Evolutionary conservation across 768 basidiomycete species (phyloP), one percentile per base, ranked within the genome.

Genomic region (Tricholoma saponaceum): DNA sequence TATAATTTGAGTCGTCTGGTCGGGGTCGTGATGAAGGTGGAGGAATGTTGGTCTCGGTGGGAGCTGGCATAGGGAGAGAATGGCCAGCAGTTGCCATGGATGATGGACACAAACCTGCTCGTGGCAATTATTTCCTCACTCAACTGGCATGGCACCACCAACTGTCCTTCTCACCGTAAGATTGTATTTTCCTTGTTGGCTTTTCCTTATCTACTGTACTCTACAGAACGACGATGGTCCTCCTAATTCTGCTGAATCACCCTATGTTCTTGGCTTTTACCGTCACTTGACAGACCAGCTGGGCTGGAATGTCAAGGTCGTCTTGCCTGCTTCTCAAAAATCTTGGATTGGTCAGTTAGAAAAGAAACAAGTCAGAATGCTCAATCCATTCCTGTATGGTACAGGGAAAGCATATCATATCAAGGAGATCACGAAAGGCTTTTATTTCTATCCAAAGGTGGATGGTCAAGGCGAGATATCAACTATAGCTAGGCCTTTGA

Each of bases 181-280:
- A 28, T 5, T 49, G 14, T 44, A 3, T 47, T 33, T 57, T 26
- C 26, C 39, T 20, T 41, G n/a, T 18, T 33, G 28, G 28, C 35
- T 13, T 41, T 41, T 33, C 52, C 22, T 25, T 37, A 44, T 26
- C 30, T 60, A 25, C 35, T 39, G 23, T 43, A 43, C 52, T 30
- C 43, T 54, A 6, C 47, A 91, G 86, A 93, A 93, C 68, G 91
- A 94, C 65, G 92, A 94, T 64, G 91, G 91, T 2, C 92, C 91
- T 13, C 92, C 91, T 6, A 72, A 83, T 33, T 60, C 70, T 7
- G 61, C 64, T 9, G 85, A 87, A 33, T 92, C 90, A 1, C 91
- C 91, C 0, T 91, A 87, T 67, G 78, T 91, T 52, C 84, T 86
- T 51, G 86, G 85, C 5, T 75, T 93, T 46, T 90, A 86, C 65